Evolutionary conservation across 257 asterid genomes (phyloP), one percentile per base, ranked within the genome.

Genomic region (Anisodus acutangulus): DNA sequence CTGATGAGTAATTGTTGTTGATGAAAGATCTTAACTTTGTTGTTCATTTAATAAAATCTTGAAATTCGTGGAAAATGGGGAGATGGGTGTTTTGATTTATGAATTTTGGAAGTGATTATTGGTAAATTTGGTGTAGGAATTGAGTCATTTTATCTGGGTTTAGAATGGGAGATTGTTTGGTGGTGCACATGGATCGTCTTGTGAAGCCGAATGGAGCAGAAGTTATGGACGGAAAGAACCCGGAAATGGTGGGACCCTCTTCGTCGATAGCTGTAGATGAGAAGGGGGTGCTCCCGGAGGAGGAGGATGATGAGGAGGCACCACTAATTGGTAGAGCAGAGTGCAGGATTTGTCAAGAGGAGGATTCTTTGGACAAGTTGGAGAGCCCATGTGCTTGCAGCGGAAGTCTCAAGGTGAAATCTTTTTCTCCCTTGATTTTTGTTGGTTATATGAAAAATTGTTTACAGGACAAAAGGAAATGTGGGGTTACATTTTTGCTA

Each of bases 301-400:
- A 88, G 74, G 89, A 84, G 81, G 91, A 88, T 87, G 91, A 90
- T 47, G 99, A 97, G 86, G 86, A 89, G 78, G 91, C 89, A 0
- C 99, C 98, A 1, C 85, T 97, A 43, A 90, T 97, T 85, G 93
- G 88, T 39, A 86, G 84, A 86, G 98, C 90, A 8, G 99, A 97
- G 84, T 97, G 99, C 87, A 98, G 98, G 51, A 97, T 97, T 91
- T 97, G 99, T 90, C 99, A 97, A 88, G 99, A 97, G 79, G 99
- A 97, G 87, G 99, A 97, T 88, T 88, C 95, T 62, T 19, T 91
- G n/a, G 86, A 84, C 76, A 95, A 93, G 89, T 90, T 97, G 91
- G 99, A 97, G 91, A 89, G 86, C 41, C 99, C 99, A 26, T 97
- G 99, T 89, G 94, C 89, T 87, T 97, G 99, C 85, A 95, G 93